Percentiles rank a stretch among this genome's conserved stretches.
phyloP scores from a whole-genome alignment of 257 asterid genomes.

The Solanum sejunctum region DNA sequence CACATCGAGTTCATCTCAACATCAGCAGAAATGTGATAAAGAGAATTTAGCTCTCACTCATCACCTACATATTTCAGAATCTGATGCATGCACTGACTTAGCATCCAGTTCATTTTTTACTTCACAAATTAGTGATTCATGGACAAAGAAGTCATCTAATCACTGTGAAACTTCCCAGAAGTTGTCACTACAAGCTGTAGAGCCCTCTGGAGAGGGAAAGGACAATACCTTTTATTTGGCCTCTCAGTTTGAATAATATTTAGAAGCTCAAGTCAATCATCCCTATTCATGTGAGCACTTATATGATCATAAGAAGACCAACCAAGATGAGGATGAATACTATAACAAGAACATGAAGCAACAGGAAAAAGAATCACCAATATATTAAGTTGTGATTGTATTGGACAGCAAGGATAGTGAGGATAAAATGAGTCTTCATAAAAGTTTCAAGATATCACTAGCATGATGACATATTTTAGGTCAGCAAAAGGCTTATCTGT shows the following conservation, averaged over 20 bases:
- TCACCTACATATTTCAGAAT: conserved; percentile 1
- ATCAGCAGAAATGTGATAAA: conserved; percentile 15
- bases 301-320: conserved; percentile 12
- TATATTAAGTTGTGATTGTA: conserved; percentile 38
- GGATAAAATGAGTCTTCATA: conserved; percentile 25
- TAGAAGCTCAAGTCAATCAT: neutral
- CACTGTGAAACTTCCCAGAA: neutral
- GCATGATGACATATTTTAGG: conserved; percentile 28
- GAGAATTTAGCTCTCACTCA: conserved; percentile 31
- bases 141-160: neutral
- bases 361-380: conserved; percentile 7
- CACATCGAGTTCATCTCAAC: conserved; percentile 3
- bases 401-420: conserved; percentile 77
- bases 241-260: conserved; percentile 6
- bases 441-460: conserved; percentile 44
- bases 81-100: neutral
- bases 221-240: neutral
- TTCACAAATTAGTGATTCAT: conserved; percentile 9
- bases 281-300: neutral
- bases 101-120: neutral
- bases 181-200: conserved; percentile 15
- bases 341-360: conserved; percentile 4
- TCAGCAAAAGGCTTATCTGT: conserved; percentile 24
- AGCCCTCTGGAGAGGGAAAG: neutral
- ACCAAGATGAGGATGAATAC: conserved; percentile 7